phyloP scores from a whole-genome alignment of 2,329 filamentous ascomycete genomes.

The Colletotrichum cereale region DNA sequence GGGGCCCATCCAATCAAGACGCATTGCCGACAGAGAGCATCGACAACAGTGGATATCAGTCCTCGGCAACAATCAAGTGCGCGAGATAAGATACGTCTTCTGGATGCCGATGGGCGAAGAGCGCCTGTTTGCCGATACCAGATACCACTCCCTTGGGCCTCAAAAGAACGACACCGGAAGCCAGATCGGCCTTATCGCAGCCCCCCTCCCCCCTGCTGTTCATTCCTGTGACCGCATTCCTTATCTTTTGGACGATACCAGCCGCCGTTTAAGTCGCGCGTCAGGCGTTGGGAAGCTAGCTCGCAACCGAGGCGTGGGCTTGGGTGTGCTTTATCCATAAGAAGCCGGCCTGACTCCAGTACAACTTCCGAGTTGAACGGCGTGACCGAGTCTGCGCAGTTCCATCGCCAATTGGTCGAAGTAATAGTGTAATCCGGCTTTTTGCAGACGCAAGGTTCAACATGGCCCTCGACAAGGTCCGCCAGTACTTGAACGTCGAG shows the following conservation, averaged over 20 bases:
- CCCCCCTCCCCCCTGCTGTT: background rate
- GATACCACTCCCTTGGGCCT: background rate
- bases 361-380: background rate
- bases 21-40: conserved; percentile 10
- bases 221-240: conserved; percentile 18
- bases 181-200: background rate
- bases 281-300: background rate
- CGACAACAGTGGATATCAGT: background rate
- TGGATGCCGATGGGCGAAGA: background rate
- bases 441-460: background rate
- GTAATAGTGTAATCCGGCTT: background rate
- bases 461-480: conserved; percentile 41
- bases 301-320: background rate
- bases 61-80: background rate
- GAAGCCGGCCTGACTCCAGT: background rate
- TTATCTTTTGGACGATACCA: conserved; percentile 31
- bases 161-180: background rate
- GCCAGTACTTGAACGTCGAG: conserved; percentile 50
- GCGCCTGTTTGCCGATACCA: background rate
- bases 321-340: background rate
- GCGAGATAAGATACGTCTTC: conserved; percentile 14
- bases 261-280: conserved; percentile 5
- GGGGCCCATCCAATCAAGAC: conserved; percentile 10
- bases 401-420: background rate
- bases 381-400: background rate